A percentile compares a stretch with the other conserved stretches of the same genome.
Conservation (phyloP, 139 green algal species). For the Penium margaritaceum region DNA sequence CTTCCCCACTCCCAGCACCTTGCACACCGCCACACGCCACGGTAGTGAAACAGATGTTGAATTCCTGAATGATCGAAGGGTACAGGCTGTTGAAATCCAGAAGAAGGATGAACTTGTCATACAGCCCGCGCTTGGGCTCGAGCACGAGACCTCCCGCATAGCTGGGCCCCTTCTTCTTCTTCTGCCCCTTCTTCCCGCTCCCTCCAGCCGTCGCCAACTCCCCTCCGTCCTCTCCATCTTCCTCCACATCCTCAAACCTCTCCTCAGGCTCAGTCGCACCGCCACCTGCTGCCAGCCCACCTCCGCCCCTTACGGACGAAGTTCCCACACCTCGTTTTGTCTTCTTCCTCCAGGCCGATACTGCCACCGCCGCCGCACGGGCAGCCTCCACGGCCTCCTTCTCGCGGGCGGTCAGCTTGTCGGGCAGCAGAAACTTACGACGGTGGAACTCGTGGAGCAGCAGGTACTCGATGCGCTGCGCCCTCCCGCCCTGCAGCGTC, state of each 20-base stretch:
- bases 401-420: conserved; percentile 66
- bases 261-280: no score
- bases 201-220: conserved; percentile 8
- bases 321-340: no score
- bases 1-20: background rate
- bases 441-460: conserved; percentile 96
- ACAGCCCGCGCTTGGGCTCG: conserved; percentile 96
- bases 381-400: conserved; percentile 17
- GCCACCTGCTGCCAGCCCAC: no score
- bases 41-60: conserved; percentile 99
- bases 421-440: conserved; percentile 90
- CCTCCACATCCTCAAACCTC: conserved; percentile 9
- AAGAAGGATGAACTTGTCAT: conserved; percentile 91
- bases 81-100: conserved; percentile 99
- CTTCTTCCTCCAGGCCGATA: background rate
- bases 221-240: conserved; percentile 5
- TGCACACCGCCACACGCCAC: conserved; percentile 49
- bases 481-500: conserved; percentile 65
- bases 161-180: conserved; percentile 51
- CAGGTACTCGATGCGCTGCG: conserved; percentile 94
- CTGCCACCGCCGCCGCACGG: background rate
- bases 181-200: conserved; percentile 10
- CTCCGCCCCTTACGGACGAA: no score
- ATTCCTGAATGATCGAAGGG: conserved; percentile 97
- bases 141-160: conserved; percentile 91